These are phyloP conservation scores for Pseudonitzschia delicatissima DNA, from an alignment of 108 stramenopile genomes.

Conservation along the genomic window DNA sequence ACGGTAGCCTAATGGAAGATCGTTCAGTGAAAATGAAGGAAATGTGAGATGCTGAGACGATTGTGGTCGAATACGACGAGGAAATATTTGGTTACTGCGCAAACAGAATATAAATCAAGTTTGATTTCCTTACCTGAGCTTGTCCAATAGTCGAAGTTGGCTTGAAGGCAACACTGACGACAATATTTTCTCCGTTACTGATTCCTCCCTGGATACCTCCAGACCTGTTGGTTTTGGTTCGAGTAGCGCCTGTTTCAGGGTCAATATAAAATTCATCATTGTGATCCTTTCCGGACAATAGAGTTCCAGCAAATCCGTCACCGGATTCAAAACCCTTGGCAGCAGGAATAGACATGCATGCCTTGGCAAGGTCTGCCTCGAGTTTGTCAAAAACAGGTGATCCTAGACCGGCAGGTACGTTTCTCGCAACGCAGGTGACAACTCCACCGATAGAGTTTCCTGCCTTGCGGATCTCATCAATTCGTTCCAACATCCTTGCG, in stretches of 20 bases:
- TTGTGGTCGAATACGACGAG: neutral
- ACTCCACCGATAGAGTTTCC: constrained; percentile 98
- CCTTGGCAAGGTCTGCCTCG: constrained; percentile 98
- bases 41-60: neutral
- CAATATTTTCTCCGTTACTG: constrained; percentile 95
- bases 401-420: constrained; percentile 95
- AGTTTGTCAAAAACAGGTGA: constrained; percentile 98
- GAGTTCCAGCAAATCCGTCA: constrained; percentile 93
- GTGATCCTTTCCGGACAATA: constrained; percentile 93
- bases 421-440: constrained; percentile 89
- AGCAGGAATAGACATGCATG: constrained; percentile 98
- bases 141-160: constrained; percentile 95
- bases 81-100: neutral
- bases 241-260: constrained; percentile 84
- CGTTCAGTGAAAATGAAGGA: neutral
- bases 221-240: constrained; percentile 93
- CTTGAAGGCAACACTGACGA: constrained; percentile 95
- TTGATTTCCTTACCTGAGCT: constrained; percentile 62
- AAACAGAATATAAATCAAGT: neutral
- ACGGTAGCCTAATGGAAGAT: constrained; percentile 73
- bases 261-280: constrained; percentile 99
- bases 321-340: constrained; percentile 99
- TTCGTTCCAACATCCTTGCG: constrained; percentile 88
- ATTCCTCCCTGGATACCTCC: constrained; percentile 99
- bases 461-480: constrained; percentile 91